phyloP scores from a whole-genome alignment of 345 rosid genomes.

The Pugionium cornutum region DNA sequence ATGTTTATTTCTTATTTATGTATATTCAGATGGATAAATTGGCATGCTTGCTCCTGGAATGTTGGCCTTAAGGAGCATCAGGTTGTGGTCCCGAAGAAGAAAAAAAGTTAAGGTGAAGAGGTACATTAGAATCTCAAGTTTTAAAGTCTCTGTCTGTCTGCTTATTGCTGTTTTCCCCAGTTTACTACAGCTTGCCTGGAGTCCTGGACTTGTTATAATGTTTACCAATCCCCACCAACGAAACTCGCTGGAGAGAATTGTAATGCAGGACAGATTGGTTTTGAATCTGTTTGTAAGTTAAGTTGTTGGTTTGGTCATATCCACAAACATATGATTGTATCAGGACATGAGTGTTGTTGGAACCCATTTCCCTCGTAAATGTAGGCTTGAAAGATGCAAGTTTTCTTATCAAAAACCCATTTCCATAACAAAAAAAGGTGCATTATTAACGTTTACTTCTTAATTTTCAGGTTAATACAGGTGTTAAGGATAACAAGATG shows the following conservation, averaged over 20 bases:
- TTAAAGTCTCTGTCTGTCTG: neutral
- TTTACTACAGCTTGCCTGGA: slow-evolving; percentile 59
- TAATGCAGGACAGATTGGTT: slow-evolving; percentile 58
- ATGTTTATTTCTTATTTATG: slow-evolving; percentile 8
- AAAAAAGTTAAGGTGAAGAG: slow-evolving; percentile 81
- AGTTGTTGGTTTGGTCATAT: slow-evolving; percentile 14
- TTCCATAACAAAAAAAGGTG: slow-evolving; percentile 5
- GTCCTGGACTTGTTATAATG: slow-evolving; percentile 91
- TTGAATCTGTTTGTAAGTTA: neutral
- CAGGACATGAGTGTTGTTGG: slow-evolving; percentile 81
- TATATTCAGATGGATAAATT: slow-evolving; percentile 90
- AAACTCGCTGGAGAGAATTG: slow-evolving; percentile 97
- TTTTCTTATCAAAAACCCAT: neutral
- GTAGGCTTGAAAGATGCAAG: slow-evolving; percentile 83
- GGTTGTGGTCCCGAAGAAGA: slow-evolving; percentile 78
- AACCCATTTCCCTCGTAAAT: too few relatives aligned
- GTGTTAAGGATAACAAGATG: slow-evolving; percentile 73
- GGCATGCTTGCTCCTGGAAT: slow-evolving; percentile 99
- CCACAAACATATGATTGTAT: slow-evolving; percentile 21
- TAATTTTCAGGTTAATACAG: slow-evolving; percentile 67
- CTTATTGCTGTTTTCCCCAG: slow-evolving; percentile 1
- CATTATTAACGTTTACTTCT: neutral
- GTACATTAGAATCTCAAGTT: slow-evolving; percentile 38
- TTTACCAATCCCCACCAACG: slow-evolving; percentile 88
- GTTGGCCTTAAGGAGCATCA: slow-evolving; percentile 86